Evolutionary conservation across 768 basidiomycete genomes (phyloP).

Genomic region (Phylloporus rhodoxanthus): DNA sequence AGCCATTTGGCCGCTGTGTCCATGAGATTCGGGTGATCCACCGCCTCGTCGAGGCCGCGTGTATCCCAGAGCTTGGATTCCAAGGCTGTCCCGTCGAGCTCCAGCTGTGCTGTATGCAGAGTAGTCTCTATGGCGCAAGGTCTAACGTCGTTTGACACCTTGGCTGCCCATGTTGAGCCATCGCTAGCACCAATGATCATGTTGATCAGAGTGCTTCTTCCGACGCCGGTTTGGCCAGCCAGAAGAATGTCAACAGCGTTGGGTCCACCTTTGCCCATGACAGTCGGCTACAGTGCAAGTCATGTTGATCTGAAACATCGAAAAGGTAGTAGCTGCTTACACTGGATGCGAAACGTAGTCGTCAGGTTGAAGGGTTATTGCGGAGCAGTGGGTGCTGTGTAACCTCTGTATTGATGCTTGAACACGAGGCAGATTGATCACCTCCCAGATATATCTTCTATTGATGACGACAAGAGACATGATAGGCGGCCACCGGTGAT

Average conservation of each 20-base stretch:
- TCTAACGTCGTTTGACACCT: constrained; percentile 22
- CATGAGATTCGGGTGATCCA: constrained; percentile 20
- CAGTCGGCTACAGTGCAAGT: background rate
- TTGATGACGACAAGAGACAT: background rate
- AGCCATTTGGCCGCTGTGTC: constrained; percentile 15
- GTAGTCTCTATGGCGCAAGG: constrained; percentile 23
- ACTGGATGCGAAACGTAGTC: background rate
- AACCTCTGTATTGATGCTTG: background rate
- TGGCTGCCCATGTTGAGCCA: constrained; percentile 11
- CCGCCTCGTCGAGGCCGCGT: constrained; percentile 24
- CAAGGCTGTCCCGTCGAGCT: constrained; percentile 1
- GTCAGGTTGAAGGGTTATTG: constrained; percentile 2
- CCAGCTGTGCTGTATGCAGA: constrained; percentile 6
- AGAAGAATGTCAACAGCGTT: constrained; percentile 15
- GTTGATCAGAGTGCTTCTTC: constrained; percentile 25
- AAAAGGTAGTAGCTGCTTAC: constrained; percentile 3
- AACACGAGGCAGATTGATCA: constrained; percentile 22
- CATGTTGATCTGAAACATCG: background rate
- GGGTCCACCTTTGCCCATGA: background rate
- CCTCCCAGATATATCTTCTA: constrained; percentile 7
- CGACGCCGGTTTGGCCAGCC: constrained; percentile 26
- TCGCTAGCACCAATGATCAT: constrained; percentile 19
- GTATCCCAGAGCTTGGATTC: constrained; percentile 22
- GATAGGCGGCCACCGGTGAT: too few species aligned
- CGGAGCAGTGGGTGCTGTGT: background rate